Evolutionary conservation across 2,329 filamentous ascomycete genomes (phyloP).

Genomic region (Ascochyta pisi): DNA sequence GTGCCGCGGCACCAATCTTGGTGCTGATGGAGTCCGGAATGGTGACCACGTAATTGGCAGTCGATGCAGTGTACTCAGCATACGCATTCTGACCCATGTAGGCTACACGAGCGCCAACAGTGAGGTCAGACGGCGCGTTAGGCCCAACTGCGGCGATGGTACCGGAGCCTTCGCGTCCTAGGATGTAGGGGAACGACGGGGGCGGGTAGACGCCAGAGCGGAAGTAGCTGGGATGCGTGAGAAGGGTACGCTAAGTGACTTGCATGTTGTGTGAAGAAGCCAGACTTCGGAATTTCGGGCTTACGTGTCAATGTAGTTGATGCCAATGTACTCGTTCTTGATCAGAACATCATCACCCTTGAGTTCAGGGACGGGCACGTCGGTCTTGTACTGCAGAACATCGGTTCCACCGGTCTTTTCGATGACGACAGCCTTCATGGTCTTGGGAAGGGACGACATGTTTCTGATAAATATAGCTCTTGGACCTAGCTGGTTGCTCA

Average conservation of each 20-base stretch:
- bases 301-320: constrained; percentile 89
- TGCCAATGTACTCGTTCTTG: constrained; percentile 78
- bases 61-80: constrained; percentile 65
- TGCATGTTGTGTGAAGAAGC: background rate
- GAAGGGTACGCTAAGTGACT: background rate
- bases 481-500: constrained; percentile 26
- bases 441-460: constrained; percentile 64
- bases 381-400: constrained; percentile 73
- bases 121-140: constrained; percentile 60
- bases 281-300: background rate
- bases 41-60: constrained; percentile 63
- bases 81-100: constrained; percentile 67
- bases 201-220: constrained; percentile 80
- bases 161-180: constrained; percentile 81
- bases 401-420: constrained; percentile 75
- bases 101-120: constrained; percentile 73
- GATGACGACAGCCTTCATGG: constrained; percentile 77
- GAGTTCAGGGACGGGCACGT: constrained; percentile 73
- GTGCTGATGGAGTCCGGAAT: constrained; percentile 69
- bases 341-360: constrained; percentile 77
- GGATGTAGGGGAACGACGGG: constrained; percentile 72
- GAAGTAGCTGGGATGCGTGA: constrained; percentile 68
- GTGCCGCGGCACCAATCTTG: constrained; percentile 69
- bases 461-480: constrained; percentile 23
- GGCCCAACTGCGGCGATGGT: constrained; percentile 68